Percentiles rank a stretch among this genome's conserved stretches.
Conservation (phyloP, 2,329 filamentous ascomycete species). For the Rhexocercosporidium sp. region DNA sequence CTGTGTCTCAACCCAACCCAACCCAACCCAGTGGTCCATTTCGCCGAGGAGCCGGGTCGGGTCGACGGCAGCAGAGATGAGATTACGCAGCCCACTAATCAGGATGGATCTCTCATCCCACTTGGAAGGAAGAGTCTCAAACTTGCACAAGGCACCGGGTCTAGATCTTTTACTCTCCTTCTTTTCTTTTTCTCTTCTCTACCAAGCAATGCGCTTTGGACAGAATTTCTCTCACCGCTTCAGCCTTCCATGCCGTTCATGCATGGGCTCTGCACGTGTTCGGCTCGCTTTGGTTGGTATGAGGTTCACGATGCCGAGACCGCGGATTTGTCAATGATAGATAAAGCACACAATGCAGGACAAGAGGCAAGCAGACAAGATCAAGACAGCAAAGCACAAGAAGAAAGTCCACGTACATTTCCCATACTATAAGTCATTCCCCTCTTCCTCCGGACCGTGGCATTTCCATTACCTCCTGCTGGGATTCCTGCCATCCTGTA, state of each 20-base stretch:
- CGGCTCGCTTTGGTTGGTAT: conserved; percentile 1
- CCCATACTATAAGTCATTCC: conserved; percentile 35
- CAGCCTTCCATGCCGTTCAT: neutral
- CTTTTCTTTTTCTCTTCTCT: neutral
- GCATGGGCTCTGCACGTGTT: conserved; percentile 9
- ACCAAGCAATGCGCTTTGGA: neutral
- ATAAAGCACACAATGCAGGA: neutral
- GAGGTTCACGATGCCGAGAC: neutral
- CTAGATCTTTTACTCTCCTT: neutral
- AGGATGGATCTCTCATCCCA: no score
- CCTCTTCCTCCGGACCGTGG: conserved; percentile 17
- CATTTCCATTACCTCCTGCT: conserved; percentile 16
- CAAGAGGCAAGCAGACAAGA: neutral
- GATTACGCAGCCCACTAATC: no score
- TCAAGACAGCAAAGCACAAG: conserved; percentile 1
- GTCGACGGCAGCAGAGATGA: neutral
- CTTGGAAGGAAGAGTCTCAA: neutral
- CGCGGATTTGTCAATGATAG: neutral
- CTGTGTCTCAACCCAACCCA: no score
- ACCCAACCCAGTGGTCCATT: neutral
- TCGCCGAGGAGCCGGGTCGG: conserved; percentile 12
- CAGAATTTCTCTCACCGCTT: neutral
- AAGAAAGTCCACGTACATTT: conserved; percentile 33
- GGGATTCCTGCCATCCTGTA: conserved; percentile 16
- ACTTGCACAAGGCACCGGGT: neutral